Conservation (phyloP, 495 filamentous ascomycete genomes). For the Hypomontagnella monticulosa region DNA sequence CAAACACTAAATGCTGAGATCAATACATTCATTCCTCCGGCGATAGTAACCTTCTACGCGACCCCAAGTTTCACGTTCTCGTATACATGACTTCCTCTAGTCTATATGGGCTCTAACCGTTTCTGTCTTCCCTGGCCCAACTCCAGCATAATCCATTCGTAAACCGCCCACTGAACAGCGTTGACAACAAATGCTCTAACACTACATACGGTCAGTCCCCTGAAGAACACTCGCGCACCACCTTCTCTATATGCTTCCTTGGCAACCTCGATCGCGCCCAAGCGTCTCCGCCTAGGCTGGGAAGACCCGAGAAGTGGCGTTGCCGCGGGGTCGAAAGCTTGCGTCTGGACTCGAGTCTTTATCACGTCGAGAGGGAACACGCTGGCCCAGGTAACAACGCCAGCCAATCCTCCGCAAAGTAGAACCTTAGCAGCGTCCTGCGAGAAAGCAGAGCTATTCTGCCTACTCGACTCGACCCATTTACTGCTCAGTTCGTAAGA, state of each 20-base stretch:
- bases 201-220: conserved; percentile 81
- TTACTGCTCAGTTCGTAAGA: conserved; percentile 79
- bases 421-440: conserved; percentile 70
- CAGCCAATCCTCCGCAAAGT: conserved; percentile 85
- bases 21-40: conserved; percentile 2
- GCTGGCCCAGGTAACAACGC: conserved; percentile 83
- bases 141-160: conserved; percentile 80
- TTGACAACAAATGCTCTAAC: conserved; percentile 87
- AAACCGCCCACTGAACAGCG: conserved; percentile 82
- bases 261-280: conserved; percentile 69
- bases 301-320: conserved; percentile 46
- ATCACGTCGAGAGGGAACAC: conserved; percentile 90
- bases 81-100: background rate
- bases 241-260: conserved; percentile 70
- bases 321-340: conserved; percentile 45
- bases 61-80: too few relatives aligned
- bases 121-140: conserved; percentile 45
- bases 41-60: too few relatives aligned
- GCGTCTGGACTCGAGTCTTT: conserved; percentile 86
- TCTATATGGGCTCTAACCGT: conserved; percentile 23
- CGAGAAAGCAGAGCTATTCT: conserved; percentile 39
- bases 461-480: conserved; percentile 52
- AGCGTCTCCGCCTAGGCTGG: conserved; percentile 35
- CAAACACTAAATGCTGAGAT: background rate
- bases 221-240: conserved; percentile 75